Percentiles rank a stretch among this genome's conserved stretches.
Evolutionary conservation across 2,329 filamentous ascomycete species (phyloP).

Genomic region (Pseudogymnoascus sp.): DNA sequence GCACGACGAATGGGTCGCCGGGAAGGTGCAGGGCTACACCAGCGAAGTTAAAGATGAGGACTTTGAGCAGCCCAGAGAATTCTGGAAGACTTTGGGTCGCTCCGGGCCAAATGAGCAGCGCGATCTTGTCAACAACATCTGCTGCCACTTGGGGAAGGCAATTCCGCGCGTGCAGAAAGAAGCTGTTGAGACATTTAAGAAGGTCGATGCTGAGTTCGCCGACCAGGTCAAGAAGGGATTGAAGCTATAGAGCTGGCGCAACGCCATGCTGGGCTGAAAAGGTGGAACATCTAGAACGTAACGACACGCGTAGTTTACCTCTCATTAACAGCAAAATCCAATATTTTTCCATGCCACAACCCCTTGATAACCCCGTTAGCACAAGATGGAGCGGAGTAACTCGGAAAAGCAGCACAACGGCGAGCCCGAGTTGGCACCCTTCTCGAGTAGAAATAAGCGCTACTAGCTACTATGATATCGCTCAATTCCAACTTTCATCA

Average conservation of each 20-base stretch:
- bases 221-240: not conserved
- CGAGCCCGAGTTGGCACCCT: not conserved
- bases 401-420: not conserved
- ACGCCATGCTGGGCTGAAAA: too few species aligned
- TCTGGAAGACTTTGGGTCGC: slow-evolving; percentile 29
- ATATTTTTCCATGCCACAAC: too few species aligned
- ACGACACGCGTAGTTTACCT: too few species aligned
- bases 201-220: not conserved
- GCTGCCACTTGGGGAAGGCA: not conserved
- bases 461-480: not conserved
- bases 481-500: not conserved
- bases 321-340: too few species aligned
- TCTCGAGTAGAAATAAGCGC: not conserved
- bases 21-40: slow-evolving; percentile 14
- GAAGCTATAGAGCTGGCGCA: not conserved
- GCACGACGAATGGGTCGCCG: slow-evolving; percentile 27
- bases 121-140: not conserved
- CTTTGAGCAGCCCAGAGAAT: slow-evolving; percentile 32
- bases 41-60: slow-evolving; percentile 31
- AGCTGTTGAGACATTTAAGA: not conserved
- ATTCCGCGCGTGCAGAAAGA: not conserved
- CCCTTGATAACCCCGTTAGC: too few species aligned
- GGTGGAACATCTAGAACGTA: too few species aligned
- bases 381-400: too few species aligned
- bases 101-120: not conserved